phyloP scores from a whole-genome alignment of 2,329 filamentous ascomycete genomes.

The Neopestalotiopsis clavispora region DNA sequence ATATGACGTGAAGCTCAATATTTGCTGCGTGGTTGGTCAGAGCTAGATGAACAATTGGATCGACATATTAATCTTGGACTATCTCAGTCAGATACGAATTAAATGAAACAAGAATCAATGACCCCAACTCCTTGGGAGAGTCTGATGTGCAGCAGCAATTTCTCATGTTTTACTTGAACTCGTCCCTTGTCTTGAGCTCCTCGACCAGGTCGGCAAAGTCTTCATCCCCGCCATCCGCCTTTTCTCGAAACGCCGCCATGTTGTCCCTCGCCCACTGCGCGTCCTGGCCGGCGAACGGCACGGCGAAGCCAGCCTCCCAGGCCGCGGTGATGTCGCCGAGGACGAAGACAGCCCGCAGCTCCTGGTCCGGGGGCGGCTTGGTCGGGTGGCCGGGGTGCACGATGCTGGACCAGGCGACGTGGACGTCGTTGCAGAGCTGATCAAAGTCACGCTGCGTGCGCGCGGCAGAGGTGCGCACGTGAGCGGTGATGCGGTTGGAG shows the following conservation, averaged over 20 bases:
- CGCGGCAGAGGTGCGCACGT: slow-evolving; percentile 9
- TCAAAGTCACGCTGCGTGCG: slow-evolving; percentile 15
- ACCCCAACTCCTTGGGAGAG: not conserved
- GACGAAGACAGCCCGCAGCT: slow-evolving; percentile 14
- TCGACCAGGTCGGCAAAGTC: slow-evolving; percentile 22
- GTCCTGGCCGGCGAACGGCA: slow-evolving; percentile 16
- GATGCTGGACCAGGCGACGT: slow-evolving; percentile 10
- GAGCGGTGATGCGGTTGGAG: slow-evolving; percentile 13
- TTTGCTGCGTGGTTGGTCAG: too few species aligned
- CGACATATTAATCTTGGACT: too few species aligned
- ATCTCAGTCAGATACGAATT: too few species aligned
- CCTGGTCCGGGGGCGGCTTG: slow-evolving; percentile 10
- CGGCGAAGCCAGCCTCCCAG: slow-evolving; percentile 12
- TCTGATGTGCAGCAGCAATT: not conserved
- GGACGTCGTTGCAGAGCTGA: slow-evolving; percentile 10
- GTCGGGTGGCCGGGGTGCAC: slow-evolving; percentile 3
- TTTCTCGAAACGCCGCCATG: slow-evolving; percentile 6
- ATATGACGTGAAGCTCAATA: too few species aligned
- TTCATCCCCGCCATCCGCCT: slow-evolving; percentile 19
- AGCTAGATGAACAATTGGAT: too few species aligned
- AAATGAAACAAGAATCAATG: too few species aligned
- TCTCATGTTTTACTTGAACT: not conserved
- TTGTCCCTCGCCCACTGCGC: slow-evolving; percentile 15
- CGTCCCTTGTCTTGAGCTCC: slow-evolving; percentile 11
- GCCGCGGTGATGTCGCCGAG: slow-evolving; percentile 5